These are phyloP conservation scores for Bidens hawaiensis DNA, from an alignment of 140 eudicot genomes.

Conservation along the genomic window DNA sequence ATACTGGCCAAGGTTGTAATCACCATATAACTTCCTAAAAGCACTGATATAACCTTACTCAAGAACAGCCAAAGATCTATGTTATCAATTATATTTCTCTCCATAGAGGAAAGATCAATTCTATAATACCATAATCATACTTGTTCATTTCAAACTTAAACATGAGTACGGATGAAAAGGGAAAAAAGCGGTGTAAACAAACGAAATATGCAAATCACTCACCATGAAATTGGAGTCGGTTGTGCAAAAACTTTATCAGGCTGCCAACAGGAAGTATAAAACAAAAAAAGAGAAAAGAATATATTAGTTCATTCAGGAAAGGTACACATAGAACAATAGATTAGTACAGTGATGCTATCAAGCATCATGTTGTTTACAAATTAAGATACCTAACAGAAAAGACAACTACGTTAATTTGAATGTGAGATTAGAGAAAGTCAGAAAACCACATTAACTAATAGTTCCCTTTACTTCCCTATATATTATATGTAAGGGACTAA, in stretches of 20 bases:
- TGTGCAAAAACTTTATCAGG: constrained; percentile 63
- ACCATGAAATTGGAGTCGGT: constrained; percentile 94
- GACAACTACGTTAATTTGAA: neutral
- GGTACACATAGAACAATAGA: neutral
- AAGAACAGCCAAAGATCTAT: constrained; percentile 4
- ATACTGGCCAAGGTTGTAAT: neutral
- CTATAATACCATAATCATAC: too few relatives aligned
- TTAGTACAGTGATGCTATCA: neutral
- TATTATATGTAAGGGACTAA: neutral
- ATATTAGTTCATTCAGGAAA: constrained; percentile 16
- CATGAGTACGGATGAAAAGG: neutral
- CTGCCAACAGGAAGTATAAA: constrained; percentile 36
- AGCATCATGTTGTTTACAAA: neutral
- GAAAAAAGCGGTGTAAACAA: neutral
- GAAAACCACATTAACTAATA: constrained; percentile 10
- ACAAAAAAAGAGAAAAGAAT: neutral
- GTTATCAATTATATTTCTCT: constrained; percentile 4
- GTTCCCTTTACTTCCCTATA: neutral
- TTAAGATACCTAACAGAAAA: too few relatives aligned
- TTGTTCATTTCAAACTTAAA: too few relatives aligned
- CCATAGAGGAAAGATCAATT: constrained; percentile 6
- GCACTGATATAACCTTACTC: neutral
- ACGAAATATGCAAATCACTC: constrained; percentile 29
- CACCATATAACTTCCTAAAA: neutral
- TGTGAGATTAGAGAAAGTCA: neutral